Conservation (phyloP, 495 filamentous ascomycete species). For the Penicillium antarcticum region DNA sequence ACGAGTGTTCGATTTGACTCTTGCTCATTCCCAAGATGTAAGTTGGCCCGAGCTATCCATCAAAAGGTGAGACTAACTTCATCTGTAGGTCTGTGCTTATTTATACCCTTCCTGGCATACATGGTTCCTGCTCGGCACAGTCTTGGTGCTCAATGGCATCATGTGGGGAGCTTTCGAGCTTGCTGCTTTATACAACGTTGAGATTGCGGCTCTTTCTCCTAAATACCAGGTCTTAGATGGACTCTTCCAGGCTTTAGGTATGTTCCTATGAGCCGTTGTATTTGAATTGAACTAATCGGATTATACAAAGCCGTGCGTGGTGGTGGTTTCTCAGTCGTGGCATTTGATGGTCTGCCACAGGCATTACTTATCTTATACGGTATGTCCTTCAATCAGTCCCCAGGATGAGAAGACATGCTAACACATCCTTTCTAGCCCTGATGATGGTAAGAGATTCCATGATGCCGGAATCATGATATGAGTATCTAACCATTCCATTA, state of each 20-base stretch:
- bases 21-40: slow-evolving; percentile 69
- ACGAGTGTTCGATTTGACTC: slow-evolving; percentile 65
- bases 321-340: slow-evolving; percentile 78
- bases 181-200: slow-evolving; percentile 65
- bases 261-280: neutral
- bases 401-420: slow-evolving; percentile 6
- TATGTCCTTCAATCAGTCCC: slow-evolving; percentile 3
- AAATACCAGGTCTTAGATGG: slow-evolving; percentile 66
- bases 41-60: neutral
- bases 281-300: neutral
- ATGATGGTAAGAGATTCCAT: slow-evolving; percentile 61
- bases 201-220: slow-evolving; percentile 51
- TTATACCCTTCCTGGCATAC: slow-evolving; percentile 72
- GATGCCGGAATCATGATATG: slow-evolving; percentile 2
- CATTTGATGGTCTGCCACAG: slow-evolving; percentile 63
- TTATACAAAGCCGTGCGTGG: slow-evolving; percentile 59
- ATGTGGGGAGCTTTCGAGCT: slow-evolving; percentile 81
- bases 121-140: slow-evolving; percentile 70
- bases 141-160: slow-evolving; percentile 69
- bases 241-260: slow-evolving; percentile 70
- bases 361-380: slow-evolving; percentile 70
- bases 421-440: slow-evolving; percentile 42
- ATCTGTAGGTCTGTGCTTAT: slow-evolving; percentile 58
- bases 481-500: neutral
- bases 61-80: neutral